These are phyloP conservation scores for Gracilaria domingensis DNA, from an alignment of 23 red algal species.

Conservation along the genomic window DNA sequence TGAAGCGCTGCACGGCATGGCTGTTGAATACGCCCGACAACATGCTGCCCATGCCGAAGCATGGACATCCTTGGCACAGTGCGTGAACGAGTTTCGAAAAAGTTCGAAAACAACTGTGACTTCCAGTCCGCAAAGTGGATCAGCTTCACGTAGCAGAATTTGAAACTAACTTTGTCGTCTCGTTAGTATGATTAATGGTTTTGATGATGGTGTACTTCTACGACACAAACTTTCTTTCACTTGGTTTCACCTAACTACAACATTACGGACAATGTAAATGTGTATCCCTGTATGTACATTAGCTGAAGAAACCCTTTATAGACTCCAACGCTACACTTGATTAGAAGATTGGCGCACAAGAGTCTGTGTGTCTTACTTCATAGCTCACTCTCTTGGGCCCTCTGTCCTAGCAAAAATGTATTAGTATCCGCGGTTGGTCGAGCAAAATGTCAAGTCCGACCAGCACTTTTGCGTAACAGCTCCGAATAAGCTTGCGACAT, in stretches of 20 bases:
- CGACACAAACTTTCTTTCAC: background rate
- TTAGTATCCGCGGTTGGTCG: background rate
- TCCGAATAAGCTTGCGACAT: conserved; percentile 48
- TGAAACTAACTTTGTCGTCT: background rate
- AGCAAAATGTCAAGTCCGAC: background rate
- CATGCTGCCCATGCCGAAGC: conserved; percentile 30
- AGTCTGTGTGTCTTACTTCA: too few species aligned
- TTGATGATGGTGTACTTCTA: background rate
- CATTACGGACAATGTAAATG: background rate
- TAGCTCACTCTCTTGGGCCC: too few species aligned
- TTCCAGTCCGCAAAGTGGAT: conserved; percentile 18
- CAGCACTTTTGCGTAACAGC: conserved; percentile 32
- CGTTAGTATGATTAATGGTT: background rate
- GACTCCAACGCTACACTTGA: too few species aligned
- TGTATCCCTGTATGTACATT: too few species aligned
- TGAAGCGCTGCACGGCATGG: conserved; percentile 26
- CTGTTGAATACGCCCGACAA: conserved; percentile 13
- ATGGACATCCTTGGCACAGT: conserved; percentile 6
- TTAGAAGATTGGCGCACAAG: too few species aligned
- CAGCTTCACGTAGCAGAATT: background rate
- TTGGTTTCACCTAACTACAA: background rate
- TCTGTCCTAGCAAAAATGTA: too few species aligned
- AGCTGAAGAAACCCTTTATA: too few species aligned
- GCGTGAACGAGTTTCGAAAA: conserved; percentile 22
- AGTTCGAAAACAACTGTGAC: background rate